Percentiles rank a stretch among this genome's conserved stretches.
Conservation (phyloP, 306 rosid species). For the Vicia faba region DNA sequence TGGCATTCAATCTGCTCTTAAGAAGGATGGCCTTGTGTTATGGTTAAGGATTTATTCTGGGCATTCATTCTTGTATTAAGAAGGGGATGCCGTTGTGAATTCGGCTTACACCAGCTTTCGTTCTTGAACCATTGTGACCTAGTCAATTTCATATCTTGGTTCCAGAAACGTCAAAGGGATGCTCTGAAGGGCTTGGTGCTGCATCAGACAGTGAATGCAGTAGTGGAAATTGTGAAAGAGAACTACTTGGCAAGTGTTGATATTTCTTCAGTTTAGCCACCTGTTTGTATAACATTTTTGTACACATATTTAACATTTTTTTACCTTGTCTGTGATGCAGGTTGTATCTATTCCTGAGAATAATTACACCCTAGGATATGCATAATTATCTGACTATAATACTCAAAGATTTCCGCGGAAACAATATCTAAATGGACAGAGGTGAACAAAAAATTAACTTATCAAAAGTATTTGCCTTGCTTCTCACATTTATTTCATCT, state of each 20-base stretch:
- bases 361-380: constrained; percentile 74
- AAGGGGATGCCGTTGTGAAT: not conserved
- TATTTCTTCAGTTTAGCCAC: constrained; percentile 26
- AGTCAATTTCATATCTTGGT: constrained; percentile 33
- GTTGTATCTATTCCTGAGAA: constrained; percentile 79
- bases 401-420: constrained; percentile 63
- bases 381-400: constrained; percentile 72
- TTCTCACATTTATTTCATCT: constrained; percentile 17
- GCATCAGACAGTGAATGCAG: constrained; percentile 73
- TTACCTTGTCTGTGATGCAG: constrained; percentile 46
- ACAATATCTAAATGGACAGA: constrained; percentile 70
- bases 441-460: constrained; percentile 50
- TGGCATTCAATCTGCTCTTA: constrained; percentile 19
- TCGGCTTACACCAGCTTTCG: not conserved
- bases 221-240: constrained; percentile 84
- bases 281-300: constrained; percentile 10
- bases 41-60: constrained; percentile 13
- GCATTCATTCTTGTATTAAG: constrained; percentile 17
- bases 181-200: constrained; percentile 54
- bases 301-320: constrained; percentile 11
- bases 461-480: constrained; percentile 4
- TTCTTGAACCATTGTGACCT: constrained; percentile 26
- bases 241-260: constrained; percentile 77
- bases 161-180: constrained; percentile 79
- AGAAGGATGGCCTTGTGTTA: not conserved